Evolutionary conservation across 441 rosid genomes (phyloP), one percentile per base, ranked within the genome.

Genomic region (Arabidopsis hybrid): DNA sequence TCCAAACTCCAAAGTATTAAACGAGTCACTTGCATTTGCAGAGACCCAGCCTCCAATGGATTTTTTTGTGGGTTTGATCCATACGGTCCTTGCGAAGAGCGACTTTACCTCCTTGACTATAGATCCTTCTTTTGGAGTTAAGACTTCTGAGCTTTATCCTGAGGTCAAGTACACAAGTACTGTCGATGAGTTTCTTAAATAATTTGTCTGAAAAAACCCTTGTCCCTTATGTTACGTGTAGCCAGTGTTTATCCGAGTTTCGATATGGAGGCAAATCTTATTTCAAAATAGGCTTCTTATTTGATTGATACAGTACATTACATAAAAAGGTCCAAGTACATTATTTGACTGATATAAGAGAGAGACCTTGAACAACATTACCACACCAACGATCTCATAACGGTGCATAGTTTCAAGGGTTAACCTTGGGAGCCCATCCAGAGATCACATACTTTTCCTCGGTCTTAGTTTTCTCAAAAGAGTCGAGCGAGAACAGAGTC

Each of bases 371-470:
- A 69, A 36, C 79, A 75, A 47, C 39, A 39, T 29, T 50, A 69
- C 53, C 64, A 60, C 13, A 46, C 65, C 39, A 60, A 10, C 42
- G 5, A 12, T 43, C 67, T 39, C 75, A 49, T 38, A 56, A 26
- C 2, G 26, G 35, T 39, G 9, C 8, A 12, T 81, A 50, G 67
- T 60, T 77, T 90, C 89, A 92, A 43, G 92, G 85, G 81, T 94
- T 80, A 46, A 94, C 91, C 85, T 94, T 89, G 1, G 85, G 83
- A 32, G 56, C 91, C 99, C 97, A 92, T 21, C 99, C 97, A 0
- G 94, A 81, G 61, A 94, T 71, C 74, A 92, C 86, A 58, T 87
- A 52, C 80, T 87, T 84, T 53, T 83, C 77, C 10, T 78, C 81
- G 3, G 87, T 69, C 74, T 81, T 88, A 6, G 97, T 94, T 81